Evolutionary conservation across 2,329 filamentous ascomycete species (phyloP).

Genomic region (Calonectria honghensis): DNA sequence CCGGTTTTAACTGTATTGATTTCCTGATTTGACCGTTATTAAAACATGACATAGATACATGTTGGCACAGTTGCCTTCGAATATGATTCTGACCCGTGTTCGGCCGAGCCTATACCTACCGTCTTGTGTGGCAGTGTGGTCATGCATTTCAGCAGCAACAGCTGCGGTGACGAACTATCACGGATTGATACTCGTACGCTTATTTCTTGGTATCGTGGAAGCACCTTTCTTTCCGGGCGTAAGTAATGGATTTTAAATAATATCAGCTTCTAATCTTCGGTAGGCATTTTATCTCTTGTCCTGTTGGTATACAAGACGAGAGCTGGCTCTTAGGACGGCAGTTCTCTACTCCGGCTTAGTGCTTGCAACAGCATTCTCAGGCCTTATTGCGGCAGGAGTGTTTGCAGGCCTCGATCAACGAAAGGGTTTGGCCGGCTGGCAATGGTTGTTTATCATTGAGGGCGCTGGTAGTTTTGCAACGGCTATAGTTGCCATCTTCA

Average conservation of each 20-base stretch:
- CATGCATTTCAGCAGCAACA: slow-evolving; percentile 48
- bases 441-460: slow-evolving; percentile 71
- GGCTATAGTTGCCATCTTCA: slow-evolving; percentile 41
- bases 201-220: slow-evolving; percentile 51
- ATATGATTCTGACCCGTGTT: slow-evolving; percentile 45
- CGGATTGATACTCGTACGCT: slow-evolving; percentile 41
- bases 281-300: slow-evolving; percentile 39
- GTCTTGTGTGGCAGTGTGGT: slow-evolving; percentile 49
- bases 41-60: slow-evolving; percentile 20
- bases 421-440: slow-evolving; percentile 75
- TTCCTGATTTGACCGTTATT: not conserved
- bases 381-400: slow-evolving; percentile 47
- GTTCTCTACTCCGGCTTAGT: slow-evolving; percentile 52
- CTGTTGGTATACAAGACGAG: slow-evolving; percentile 53
- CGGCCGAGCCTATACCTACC: slow-evolving; percentile 47
- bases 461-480: slow-evolving; percentile 63
- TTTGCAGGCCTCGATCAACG: slow-evolving; percentile 61
- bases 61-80: slow-evolving; percentile 41
- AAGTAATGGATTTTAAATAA: not conserved
- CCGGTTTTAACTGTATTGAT: not conserved
- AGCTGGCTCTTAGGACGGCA: slow-evolving; percentile 50
- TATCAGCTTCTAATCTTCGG: not conserved
- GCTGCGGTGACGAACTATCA: slow-evolving; percentile 39
- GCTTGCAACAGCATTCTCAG: slow-evolving; percentile 49
- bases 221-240: slow-evolving; percentile 50